These are phyloP conservation scores for Pseudogymnoascus sp. DNA, from an alignment of 2,329 filamentous ascomycete genomes.

Conservation along the genomic window DNA sequence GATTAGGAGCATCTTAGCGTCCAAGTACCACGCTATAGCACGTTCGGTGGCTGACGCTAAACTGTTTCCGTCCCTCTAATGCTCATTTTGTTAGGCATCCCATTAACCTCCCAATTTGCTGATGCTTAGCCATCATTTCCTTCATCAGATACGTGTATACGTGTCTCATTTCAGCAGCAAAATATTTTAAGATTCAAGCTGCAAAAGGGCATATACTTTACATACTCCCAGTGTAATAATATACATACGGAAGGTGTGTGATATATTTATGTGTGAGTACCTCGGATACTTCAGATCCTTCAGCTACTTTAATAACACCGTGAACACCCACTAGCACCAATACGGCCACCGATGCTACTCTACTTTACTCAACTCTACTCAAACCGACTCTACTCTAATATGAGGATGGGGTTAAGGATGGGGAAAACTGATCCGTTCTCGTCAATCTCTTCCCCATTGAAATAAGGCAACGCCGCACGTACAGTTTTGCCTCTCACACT, in stretches of 20 bases:
- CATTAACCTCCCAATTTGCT: constrained; percentile 3
- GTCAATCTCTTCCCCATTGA: constrained; percentile 5
- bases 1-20: not conserved
- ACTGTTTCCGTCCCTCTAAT: not conserved
- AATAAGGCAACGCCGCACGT: constrained; percentile 4
- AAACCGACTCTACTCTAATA: not conserved
- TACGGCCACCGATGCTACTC: not conserved
- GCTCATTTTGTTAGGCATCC: not conserved
- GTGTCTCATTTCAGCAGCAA: not conserved
- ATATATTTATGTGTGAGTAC: not conserved
- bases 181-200: not conserved
- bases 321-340: not conserved
- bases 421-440: constrained; percentile 1
- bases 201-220: not conserved
- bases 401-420: constrained; percentile 5
- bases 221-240: not conserved
- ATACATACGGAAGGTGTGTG: not conserved
- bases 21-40: not conserved
- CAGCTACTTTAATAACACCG: not conserved
- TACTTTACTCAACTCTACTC: not conserved
- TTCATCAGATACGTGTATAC: not conserved
- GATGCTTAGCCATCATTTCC: constrained; percentile 6
- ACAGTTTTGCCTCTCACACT: not conserved
- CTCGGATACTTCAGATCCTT: not conserved
- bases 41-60: not conserved